Base-by-base conservation (phyloP, 2,329 filamentous ascomycete genomes). In the Akanthomyces muscarius region DNA sequence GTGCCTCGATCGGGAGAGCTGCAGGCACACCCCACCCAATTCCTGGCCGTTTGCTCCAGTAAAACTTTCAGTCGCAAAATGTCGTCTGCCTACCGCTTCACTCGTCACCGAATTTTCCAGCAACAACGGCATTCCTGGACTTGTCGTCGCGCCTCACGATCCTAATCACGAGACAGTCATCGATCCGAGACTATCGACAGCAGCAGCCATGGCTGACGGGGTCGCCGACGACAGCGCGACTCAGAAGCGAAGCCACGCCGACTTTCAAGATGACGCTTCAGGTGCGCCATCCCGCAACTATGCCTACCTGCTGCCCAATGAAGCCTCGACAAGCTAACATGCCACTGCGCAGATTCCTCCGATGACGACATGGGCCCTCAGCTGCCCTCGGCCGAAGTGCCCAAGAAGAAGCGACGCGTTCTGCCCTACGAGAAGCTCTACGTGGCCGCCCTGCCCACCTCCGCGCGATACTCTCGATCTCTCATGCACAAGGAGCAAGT, bases 401-500 rank as follows among this genome's bases (percentile, higher is more conserved):
- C 87, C 61, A 94, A 94, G 81, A 96, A 96, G 83, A 97, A 97
- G 79, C 88, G 91, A 66, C 86, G 93, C 70, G 91, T 91, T 69
- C 86, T 99, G 2, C 92, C 91, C 1, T 94, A 97, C 79, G 94
- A 98, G 78, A 97, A 95, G 75, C 87, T 98, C 70, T 98, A 97
- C 77, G 81, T 98, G 66, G 91, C 91, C 64, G 94, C 95, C 45
- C 84, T 99, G 44, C 95, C 95, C 5, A 86, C 85, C 57, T 90
- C 91, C 23, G 71, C 83, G 44, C 89, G 91, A 52, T 99, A 99
- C 78, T 96, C 90, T 64, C 96, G 93, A 72, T 98, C 95, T 52
- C 82, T 99, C 71, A 99, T 99, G 96, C 95, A 99, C 83, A 93
- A 94, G 78, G 95, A 99, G 69, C 92, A 97, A 77, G 78, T 99